Conservation (phyloP, 2,329 filamentous ascomycete species). For the Colletotrichum tropicale region DNA sequence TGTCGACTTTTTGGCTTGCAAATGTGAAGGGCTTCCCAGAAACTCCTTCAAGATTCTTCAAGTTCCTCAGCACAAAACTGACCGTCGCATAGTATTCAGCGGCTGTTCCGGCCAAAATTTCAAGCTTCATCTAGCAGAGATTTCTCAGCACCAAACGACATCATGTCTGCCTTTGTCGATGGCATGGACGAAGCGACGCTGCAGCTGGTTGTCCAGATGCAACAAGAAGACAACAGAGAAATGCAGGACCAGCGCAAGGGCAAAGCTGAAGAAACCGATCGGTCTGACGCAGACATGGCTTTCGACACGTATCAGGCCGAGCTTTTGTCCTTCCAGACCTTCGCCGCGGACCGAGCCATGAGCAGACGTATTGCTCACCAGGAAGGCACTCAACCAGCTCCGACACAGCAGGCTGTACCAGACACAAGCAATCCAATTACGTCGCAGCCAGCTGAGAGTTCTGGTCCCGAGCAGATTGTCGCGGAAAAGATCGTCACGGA, state of each 20-base stretch:
- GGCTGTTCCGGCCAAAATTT: no score
- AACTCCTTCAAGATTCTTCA: no score
- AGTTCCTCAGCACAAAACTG: no score
- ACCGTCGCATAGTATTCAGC: no score
- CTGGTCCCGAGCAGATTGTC: not conserved
- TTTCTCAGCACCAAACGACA: not conserved
- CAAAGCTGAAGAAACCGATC: not conserved
- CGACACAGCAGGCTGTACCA: not conserved
- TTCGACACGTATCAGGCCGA: not conserved
- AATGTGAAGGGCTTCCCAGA: no score
- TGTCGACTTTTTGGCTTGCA: no score
- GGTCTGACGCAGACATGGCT: not conserved
- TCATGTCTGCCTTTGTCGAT: not conserved
- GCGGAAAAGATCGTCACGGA: fast-evolving
- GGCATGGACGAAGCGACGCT: not conserved
- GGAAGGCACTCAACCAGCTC: not conserved
- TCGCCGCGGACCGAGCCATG: not conserved
- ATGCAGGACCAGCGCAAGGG: not conserved
- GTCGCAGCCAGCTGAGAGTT: not conserved
- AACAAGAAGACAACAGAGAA: not conserved
- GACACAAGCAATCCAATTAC: not conserved
- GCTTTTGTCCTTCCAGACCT: not conserved
- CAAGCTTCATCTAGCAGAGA: not conserved
- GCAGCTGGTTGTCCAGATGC: not conserved
- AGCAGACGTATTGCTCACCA: not conserved